These are phyloP conservation scores for Stagonosporopsis chrysanthemi DNA, from an alignment of 2,329 filamentous ascomycete genomes.

Conservation along the genomic window DNA sequence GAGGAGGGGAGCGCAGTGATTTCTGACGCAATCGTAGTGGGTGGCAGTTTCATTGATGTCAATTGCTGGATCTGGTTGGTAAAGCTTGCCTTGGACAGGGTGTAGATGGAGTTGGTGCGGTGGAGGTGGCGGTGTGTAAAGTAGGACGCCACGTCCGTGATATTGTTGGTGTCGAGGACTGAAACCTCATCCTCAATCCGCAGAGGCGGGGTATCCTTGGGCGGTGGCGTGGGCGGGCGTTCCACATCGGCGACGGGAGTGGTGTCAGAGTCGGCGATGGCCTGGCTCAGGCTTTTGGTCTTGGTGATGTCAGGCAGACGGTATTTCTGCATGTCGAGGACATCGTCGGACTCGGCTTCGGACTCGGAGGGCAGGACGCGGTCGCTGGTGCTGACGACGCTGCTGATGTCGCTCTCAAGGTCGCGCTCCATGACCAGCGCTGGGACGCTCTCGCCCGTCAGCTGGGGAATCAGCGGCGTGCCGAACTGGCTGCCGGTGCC, in stretches of 20 bases:
- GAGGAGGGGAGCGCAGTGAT: constrained; percentile 87
- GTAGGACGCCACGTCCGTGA: constrained; percentile 64
- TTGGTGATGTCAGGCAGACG: constrained; percentile 74
- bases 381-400: constrained; percentile 61
- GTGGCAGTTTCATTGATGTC: constrained; percentile 86
- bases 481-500: constrained; percentile 51
- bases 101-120: constrained; percentile 84
- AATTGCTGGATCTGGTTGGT: constrained; percentile 91
- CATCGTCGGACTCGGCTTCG: constrained; percentile 57
- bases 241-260: constrained; percentile 25
- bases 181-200: constrained; percentile 52
- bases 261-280: constrained; percentile 37
- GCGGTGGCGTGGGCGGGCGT: constrained; percentile 46
- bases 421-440: constrained; percentile 49
- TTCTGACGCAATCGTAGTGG: constrained; percentile 82
- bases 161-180: constrained; percentile 46
- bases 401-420: constrained; percentile 57
- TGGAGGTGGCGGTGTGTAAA: constrained; percentile 70
- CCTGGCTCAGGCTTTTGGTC: constrained; percentile 62
- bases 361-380: constrained; percentile 60
- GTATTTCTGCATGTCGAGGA: constrained; percentile 78
- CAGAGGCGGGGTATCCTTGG: constrained; percentile 61
- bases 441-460: constrained; percentile 49
- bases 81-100: constrained; percentile 89
- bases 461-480: constrained; percentile 42